These are phyloP conservation scores for Raffaelea arxii DNA, from an alignment of 2,329 filamentous ascomycete species.

Conservation along the genomic window DNA sequence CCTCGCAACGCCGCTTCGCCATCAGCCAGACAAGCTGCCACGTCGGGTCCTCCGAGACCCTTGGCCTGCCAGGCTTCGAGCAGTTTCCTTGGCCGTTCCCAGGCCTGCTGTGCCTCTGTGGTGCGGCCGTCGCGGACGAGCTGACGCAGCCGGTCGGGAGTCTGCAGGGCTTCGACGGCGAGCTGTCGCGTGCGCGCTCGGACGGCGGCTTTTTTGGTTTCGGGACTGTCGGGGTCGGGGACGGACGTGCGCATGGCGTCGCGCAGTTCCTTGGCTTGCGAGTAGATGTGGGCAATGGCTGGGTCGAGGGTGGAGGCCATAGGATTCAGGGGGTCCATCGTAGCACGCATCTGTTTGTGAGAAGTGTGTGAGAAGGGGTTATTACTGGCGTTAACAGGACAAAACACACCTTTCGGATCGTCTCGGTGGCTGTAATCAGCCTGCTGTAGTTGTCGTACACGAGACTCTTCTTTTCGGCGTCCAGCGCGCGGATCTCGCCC, in stretches of 20 bases:
- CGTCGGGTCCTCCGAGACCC: conserved; percentile 42
- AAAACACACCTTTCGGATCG: conserved; percentile 61
- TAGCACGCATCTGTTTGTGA: conserved; percentile 54
- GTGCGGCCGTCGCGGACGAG: conserved; percentile 50
- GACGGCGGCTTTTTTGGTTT: conserved; percentile 23
- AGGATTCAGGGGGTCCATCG: conserved; percentile 70
- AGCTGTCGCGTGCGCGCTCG: conserved; percentile 40
- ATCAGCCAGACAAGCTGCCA: conserved; percentile 42
- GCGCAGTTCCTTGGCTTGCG: conserved; percentile 45
- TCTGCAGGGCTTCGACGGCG: conserved; percentile 52
- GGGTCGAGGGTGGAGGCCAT: conserved; percentile 64
- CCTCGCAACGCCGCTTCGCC: conserved; percentile 38
- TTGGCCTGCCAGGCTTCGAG: conserved; percentile 44
- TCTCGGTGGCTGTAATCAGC: conserved; percentile 91
- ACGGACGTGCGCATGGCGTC: conserved; percentile 38
- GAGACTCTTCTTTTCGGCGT: conserved; percentile 91
- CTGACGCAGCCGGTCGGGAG: conserved; percentile 47
- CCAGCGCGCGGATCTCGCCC: conserved; percentile 76
- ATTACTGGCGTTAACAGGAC: neutral
- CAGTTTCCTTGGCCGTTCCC: conserved; percentile 43
- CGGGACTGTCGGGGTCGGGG: conserved; percentile 33
- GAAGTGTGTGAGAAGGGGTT: conserved; percentile 1
- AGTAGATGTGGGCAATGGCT: conserved; percentile 66
- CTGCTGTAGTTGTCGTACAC: conserved; percentile 99
- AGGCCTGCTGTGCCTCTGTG: conserved; percentile 50